These are phyloP conservation scores for Liriodendron chinense DNA, from an alignment of 164 flowering plant genomes.

Conservation along the genomic window DNA sequence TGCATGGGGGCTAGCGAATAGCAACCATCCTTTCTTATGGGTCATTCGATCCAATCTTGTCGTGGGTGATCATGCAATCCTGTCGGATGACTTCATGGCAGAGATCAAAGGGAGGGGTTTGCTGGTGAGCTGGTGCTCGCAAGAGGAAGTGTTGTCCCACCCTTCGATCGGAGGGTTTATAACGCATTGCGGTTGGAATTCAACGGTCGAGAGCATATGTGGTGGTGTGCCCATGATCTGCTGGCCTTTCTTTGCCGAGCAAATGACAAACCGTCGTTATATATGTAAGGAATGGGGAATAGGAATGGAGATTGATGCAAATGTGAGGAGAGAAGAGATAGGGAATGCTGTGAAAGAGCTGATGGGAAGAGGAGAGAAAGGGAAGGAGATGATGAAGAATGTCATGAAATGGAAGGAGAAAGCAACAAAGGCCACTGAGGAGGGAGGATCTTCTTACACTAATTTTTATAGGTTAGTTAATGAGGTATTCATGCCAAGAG, in stretches of 20 bases:
- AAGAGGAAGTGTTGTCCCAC: constrained; percentile 12
- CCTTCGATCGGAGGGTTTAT: constrained; percentile 6
- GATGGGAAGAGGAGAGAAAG: constrained; percentile 9
- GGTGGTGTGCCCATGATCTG: constrained; percentile 9
- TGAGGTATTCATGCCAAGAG: background rate
- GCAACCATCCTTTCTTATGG: constrained; percentile 24
- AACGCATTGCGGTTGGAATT: constrained; percentile 11
- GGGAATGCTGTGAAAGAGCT: background rate
- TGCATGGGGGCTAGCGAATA: constrained; percentile 37
- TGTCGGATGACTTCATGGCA: constrained; percentile 20
- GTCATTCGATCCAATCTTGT: constrained; percentile 22
- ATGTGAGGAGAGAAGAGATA: constrained; percentile 3
- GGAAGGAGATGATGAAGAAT: constrained; percentile 8
- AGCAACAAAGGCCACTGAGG: background rate
- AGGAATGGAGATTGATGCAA: constrained; percentile 11
- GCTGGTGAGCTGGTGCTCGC: constrained; percentile 18
- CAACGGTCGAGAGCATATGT: constrained; percentile 8
- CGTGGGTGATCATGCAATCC: constrained; percentile 13
- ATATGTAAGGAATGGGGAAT: constrained; percentile 8
- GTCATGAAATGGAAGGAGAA: background rate
- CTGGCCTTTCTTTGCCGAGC: constrained; percentile 12
- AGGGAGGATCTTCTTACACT: constrained; percentile 1
- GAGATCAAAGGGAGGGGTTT: constrained; percentile 21
- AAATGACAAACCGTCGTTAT: constrained; percentile 8
- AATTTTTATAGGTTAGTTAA: background rate